These are phyloP conservation scores for Bipolaris zeicola DNA, from an alignment of 2,329 filamentous ascomycete genomes.

Conservation along the genomic window DNA sequence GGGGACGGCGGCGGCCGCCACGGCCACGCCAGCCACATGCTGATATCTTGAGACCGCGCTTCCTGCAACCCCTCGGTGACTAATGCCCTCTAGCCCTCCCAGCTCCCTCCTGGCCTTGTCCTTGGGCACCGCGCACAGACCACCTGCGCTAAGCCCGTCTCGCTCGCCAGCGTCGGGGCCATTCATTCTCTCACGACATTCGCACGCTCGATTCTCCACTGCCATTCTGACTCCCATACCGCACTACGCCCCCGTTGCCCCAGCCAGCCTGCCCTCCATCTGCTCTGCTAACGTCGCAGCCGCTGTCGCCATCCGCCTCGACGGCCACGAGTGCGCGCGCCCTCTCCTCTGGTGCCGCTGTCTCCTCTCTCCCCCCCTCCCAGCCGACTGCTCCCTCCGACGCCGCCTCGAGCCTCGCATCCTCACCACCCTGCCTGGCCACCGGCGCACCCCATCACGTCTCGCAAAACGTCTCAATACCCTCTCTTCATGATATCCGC, in stretches of 20 bases:
- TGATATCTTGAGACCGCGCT: slow-evolving; percentile 9
- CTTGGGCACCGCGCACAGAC: slow-evolving; percentile 12
- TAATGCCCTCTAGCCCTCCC: slow-evolving; percentile 23
- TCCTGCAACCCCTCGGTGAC: slow-evolving; percentile 18
- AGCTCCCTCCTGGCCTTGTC: slow-evolving; percentile 18
- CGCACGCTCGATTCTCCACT: slow-evolving; percentile 27
- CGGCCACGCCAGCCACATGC: slow-evolving; percentile 6
- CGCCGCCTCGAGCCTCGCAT: slow-evolving; percentile 32
- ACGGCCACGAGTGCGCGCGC: slow-evolving; percentile 28
- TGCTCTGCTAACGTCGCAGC: slow-evolving; percentile 24
- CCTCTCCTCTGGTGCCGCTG: slow-evolving; percentile 33
- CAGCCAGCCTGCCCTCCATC: slow-evolving; percentile 4
- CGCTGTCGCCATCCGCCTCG: slow-evolving; percentile 19
- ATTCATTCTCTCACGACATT: slow-evolving; percentile 23
- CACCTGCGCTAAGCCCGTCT: slow-evolving; percentile 14
- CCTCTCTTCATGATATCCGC: slow-evolving; percentile 26
- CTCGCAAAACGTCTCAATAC: slow-evolving; percentile 20
- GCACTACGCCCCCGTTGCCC: slow-evolving; percentile 25
- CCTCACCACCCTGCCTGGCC: slow-evolving; percentile 23
- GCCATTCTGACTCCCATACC: slow-evolving; percentile 33
- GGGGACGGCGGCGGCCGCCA: background rate
- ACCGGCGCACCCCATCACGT: slow-evolving; percentile 33
- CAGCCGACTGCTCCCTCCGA: slow-evolving; percentile 28
- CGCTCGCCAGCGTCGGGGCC: slow-evolving; percentile 19
- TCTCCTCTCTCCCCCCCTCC: slow-evolving; percentile 21